Base-by-base conservation (phyloP, 768 basidiomycete species). In the Piloderma croceum region DNA sequence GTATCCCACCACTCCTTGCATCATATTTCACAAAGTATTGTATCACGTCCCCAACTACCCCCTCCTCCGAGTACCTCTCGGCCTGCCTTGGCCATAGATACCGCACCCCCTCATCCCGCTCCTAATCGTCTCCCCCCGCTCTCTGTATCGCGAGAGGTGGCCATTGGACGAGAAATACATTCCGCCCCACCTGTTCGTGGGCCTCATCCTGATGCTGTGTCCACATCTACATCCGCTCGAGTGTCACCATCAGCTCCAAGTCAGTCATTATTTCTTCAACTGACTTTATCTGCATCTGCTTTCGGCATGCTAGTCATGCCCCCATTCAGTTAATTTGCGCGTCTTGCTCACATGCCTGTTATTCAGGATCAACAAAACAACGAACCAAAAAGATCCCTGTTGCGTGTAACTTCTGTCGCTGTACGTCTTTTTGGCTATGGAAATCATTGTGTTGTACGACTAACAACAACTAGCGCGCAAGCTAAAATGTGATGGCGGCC, bases 381-480 rank as follows among this genome's bases (percentile, higher is more conserved):
- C 74, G 84, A 42, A 76, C 81, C 39, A 89, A 88, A 70, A 89
- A 90, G 63, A 90, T 90, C 39, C 87, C 83, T 17, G 86, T 90
- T 33, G 88, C 88, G 27, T 90, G 88, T 68, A 89, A 90, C 61
- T 90, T 90, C 60, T 90, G 88, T 67, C 82, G 88, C 46, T 89
- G 88, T 89, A 60, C 65, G 85, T 73, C 33, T 31, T 39, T n/a
- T n/a, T n/a, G n/a, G n/a, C n/a, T n/a, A n/a, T n/a, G n/a, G n/a
- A n/a, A n/a, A n/a, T n/a, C n/a, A n/a, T n/a, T n/a, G n/a, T 41
- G 36, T 38, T 51, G 49, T 53, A 39, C 53, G 53, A 27, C 39
- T 45, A 47, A 49, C 37, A 34, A 44, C 38, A 48, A 46, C 38
- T 60, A 90, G 88, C 87, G 36, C 79, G 88, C 45, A 90, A 90